These are phyloP conservation scores for Aurifilum marmelostoma DNA, from an alignment of 2,329 filamentous ascomycete genomes.

Conservation along the genomic window DNA sequence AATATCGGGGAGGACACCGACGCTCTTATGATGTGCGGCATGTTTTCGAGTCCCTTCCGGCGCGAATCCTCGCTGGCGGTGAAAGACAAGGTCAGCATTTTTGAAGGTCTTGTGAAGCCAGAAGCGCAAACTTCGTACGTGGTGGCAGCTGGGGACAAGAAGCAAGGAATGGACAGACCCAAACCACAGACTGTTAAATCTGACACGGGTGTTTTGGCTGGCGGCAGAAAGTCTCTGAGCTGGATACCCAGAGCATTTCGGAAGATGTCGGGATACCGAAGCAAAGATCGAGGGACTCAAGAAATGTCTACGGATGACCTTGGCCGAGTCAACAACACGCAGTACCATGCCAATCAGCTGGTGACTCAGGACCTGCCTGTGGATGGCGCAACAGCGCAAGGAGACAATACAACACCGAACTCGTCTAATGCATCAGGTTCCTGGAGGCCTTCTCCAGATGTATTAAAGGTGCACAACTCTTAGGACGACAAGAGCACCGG, in stretches of 20 bases:
- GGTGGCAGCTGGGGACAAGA: background rate
- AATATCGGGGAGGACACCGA: background rate
- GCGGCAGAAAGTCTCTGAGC: background rate
- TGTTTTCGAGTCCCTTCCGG: constrained; percentile 9
- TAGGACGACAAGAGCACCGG: background rate
- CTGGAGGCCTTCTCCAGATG: background rate
- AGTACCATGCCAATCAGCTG: background rate
- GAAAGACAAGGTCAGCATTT: constrained; percentile 23
- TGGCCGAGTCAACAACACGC: background rate
- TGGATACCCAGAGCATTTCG: constrained; percentile 11
- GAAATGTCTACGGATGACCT: background rate
- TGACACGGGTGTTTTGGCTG: background rate
- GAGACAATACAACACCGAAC: background rate
- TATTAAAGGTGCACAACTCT: background rate
- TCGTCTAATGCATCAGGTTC: background rate
- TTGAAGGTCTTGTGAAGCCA: constrained; percentile 23
- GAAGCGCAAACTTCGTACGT: background rate
- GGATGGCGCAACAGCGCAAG: no score
- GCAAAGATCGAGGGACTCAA: background rate
- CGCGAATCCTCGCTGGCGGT: background rate
- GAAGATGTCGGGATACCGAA: background rate
- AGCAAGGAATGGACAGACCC: background rate
- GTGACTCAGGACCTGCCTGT: background rate
- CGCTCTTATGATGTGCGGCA: constrained; percentile 13
- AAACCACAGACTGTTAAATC: background rate